Evolutionary conservation across 2,329 filamentous ascomycete species (phyloP).

Genomic region (Fusarium liriodendri): DNA sequence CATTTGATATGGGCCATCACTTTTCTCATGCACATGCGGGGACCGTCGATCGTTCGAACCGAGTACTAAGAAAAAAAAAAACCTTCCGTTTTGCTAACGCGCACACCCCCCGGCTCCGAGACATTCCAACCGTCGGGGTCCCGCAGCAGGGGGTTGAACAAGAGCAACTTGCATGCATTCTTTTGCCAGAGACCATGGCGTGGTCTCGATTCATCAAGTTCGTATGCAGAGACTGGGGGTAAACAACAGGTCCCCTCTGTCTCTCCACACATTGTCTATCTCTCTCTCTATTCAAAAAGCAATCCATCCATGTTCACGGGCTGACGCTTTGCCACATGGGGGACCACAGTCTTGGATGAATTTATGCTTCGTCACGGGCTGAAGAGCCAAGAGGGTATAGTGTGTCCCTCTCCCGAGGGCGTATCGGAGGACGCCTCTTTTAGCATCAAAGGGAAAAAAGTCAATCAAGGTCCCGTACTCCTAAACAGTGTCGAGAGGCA

Average conservation of each 20-base stretch:
- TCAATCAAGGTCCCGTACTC: not conserved
- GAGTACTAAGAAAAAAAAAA: conserved; percentile 3
- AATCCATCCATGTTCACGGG: conserved; percentile 14
- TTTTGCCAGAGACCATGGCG: conserved; percentile 13
- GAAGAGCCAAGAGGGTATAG: conserved; percentile 15
- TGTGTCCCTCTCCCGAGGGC: conserved; percentile 12
- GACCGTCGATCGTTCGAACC: conserved; percentile 7
- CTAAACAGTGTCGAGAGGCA: conserved; percentile 1
- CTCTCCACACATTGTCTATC: conserved; percentile 7
- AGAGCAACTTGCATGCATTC: conserved; percentile 27
- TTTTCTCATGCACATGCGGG: conserved; percentile 3
- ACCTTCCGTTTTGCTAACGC: conserved; percentile 17
- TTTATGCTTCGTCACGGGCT: conserved; percentile 25
- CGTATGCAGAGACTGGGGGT: not conserved
- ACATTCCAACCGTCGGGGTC: conserved; percentile 25
- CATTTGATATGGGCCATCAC: not conserved
- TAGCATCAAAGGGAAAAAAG: not conserved
- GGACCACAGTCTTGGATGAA: conserved; percentile 20
- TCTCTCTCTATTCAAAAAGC: not conserved
- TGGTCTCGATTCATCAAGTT: conserved; percentile 14
- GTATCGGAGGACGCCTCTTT: not conserved
- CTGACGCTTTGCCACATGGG: conserved; percentile 17
- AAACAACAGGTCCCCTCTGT: not conserved
- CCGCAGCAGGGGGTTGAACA: not conserved
- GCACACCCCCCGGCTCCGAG: conserved; percentile 22